Evolutionary conservation across 1,284 basidiomycete genomes (phyloP), one percentile per base, ranked within the genome.

Genomic region (Rugosomyces carneus): DNA sequence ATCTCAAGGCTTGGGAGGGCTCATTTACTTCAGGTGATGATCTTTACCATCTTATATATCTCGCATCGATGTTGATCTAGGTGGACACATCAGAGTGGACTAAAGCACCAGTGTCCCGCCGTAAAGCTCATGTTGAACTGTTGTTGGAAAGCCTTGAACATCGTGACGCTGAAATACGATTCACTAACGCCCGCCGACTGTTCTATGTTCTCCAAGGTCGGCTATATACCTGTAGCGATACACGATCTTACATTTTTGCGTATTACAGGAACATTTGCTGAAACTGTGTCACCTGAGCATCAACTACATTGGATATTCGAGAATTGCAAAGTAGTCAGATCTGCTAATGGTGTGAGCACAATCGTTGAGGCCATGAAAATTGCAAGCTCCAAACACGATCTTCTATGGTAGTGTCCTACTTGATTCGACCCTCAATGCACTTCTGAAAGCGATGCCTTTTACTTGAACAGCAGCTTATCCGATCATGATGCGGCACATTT

Each of bases 231-330:
- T 13, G 7, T 6, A 34, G 6, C n/a, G 4, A 23, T 23, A 7
- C 21, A 23, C 3, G 7, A 23, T 23, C 7, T 7, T 23, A 23
- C 21, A 23, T 23, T 4, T 23, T 7, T 23, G 21, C 7, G 21
- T 7, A 23, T 23, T 35, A 27, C 60, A 96, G 93, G 95, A 38
- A 86, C 86, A 8, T 99, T 97, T 61, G 87, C 81, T 2, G 93
- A 96, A 64, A 93, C 93, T 0, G 80, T 80, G 4, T 91, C 90
- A 24, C 87, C 92, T 0, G 92, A 96, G 57, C 86, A 96, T 62
- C 96, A 99, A 63, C 68, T 99, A 37, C 89, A 94, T 54, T 95
- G 93, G 88, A 89, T 99, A 55, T 87, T 92, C 50, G 88, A 95
- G 64, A 98, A 98, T 60, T 90, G 90, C 58, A 90, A 89, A 60